Base-by-base conservation (phyloP, 1,139 yeast species). In the Geotrichum cucujoidarum region DNA sequence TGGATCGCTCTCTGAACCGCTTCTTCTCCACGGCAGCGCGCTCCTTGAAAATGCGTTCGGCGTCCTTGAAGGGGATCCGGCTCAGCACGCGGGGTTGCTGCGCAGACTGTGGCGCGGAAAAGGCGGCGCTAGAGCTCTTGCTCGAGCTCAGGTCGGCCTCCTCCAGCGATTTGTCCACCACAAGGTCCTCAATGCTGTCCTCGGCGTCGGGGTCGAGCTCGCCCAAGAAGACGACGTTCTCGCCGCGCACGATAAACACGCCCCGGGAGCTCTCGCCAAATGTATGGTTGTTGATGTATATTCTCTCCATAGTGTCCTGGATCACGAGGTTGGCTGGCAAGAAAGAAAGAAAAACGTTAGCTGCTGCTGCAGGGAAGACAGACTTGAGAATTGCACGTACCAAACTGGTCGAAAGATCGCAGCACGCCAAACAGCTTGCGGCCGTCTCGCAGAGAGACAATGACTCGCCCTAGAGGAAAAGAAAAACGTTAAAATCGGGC, bases 381-480 rank as follows among this genome's bases (percentile, higher is more conserved):
- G n/a, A n/a, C n/a, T n/a, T n/a, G n/a, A n/a, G 14, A 7, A 53
- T 4, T 29, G 22, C 13, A 45, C 61, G 22, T 50, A 59, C 72
- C 83, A 67, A 84, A 92, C 66, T 92, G 97, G 69, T 92, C 99
- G 67, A 92, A 92, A 1, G 97, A 89, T 67, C 99, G 78, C 58
- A 92, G 73, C 25, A 90, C 87, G 29, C 98, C 99, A 65, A 87
- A 83, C 36, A 92, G 72, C 58, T 83, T 81, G 58, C 94, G 77
- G 31, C 97, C 97, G 64, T 90, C 98, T 63, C 96, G 83, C 57
- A 92, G 73, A 43, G 88, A 76, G 7, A 89, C 95, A 59, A 88
- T 83, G 35, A 88, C 83, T 60, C 82, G 83, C 65, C 73, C 75
- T 71, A n/a, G n/a, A n/a, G n/a, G n/a, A n/a, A n/a, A n/a, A n/a